Base-by-base conservation (phyloP, 768 basidiomycete genomes). In the Leccinum olivaceopallidum region DNA sequence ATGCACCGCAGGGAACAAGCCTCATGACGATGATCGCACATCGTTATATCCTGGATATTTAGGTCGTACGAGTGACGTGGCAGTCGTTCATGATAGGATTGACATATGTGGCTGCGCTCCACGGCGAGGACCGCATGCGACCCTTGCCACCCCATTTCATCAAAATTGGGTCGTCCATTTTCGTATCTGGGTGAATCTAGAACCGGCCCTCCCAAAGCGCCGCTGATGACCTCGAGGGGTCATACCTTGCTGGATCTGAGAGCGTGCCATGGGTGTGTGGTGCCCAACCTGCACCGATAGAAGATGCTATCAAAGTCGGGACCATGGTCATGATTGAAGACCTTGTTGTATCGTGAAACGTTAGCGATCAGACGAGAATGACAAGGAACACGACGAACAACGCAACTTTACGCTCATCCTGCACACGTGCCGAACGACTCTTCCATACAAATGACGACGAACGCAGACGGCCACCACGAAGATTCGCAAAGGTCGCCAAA, bases 391-490 rank as follows among this genome's bases (percentile, higher is more conserved):
- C 75, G 72, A 86, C 83, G 69, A 70, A 81, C 77, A 87, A 67
- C 59, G 78, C 67, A 28, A 75, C 76, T 61, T 66, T 77, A 30
- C 79, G 75, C 53, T 81, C 79, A 22, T 81, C 78, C 28, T 84
- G 82, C 26, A 82, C 71, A 57, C 82, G 81, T n/a, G 83, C 82
- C 6, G 80, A 80, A 47, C 93, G 84, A 62, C 89, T 91, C 79
- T 90, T 92, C 69, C 85, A 79, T 44, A 95, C 92, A 67, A 95
- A 90, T 4, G 89, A 89, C 2, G 92, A 94, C 5, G 90, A 88
- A 36, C 92, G 85, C 53, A 94, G 75, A 60, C 95, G 88, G n/a
- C 87, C 95, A 37, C 96, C 95, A 56, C 95, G 90, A 53, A 96
- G 78, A 57, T 88, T 86, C 3, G 87, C 77, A 74, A 96, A 98